Percentiles rank a stretch among this genome's conserved stretches.
Conservation (phyloP, 805 yeast species). For the Metschnikowia peoriensis region DNA sequence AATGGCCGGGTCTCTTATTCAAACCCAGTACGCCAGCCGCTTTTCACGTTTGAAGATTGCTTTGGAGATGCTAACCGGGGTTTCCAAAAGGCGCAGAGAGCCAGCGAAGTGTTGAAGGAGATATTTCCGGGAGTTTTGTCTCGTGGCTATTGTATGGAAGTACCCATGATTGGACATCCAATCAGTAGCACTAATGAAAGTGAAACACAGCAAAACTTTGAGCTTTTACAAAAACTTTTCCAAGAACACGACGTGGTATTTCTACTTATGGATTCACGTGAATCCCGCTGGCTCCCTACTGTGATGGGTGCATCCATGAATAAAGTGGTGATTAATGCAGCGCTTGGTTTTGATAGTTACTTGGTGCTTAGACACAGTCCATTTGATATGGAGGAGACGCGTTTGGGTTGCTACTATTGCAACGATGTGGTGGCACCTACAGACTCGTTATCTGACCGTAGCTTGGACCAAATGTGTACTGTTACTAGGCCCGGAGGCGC, state of each 20-base stretch:
- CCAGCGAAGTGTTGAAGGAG: conserved; percentile 67
- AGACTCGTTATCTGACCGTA: conserved; percentile 81
- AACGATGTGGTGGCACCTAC: conserved; percentile 94
- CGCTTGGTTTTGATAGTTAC: conserved; percentile 91
- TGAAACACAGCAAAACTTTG: conserved; percentile 49
- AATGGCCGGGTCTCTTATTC: conserved; percentile 86
- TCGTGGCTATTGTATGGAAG: conserved; percentile 62
- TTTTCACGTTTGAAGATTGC: conserved; percentile 81
- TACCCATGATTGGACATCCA: conserved; percentile 97
- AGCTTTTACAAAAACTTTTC: conserved; percentile 51
- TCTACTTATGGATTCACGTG: conserved; percentile 89
- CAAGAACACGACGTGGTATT: conserved; percentile 73
- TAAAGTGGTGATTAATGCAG: conserved; percentile 86
- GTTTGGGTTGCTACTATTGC: conserved; percentile 92
- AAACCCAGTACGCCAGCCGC: conserved; percentile 93
- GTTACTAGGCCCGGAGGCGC: conserved; percentile 98
- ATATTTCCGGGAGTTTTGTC: conserved; percentile 79
- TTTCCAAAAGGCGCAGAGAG: conserved; percentile 69
- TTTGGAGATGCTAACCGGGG: conserved; percentile 62
- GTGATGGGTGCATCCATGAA: conserved; percentile 63
- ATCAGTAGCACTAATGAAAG: conserved; percentile 48
- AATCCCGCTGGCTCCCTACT: conserved; percentile 97
- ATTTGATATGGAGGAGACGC: conserved; percentile 19
- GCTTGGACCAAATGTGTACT: conserved; percentile 97
- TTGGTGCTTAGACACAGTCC: conserved; percentile 83